Evolutionary conservation across 352 stramenopile genomes (phyloP), one percentile per base, ranked within the genome.

Genomic region (Pythium folliculosum): DNA sequence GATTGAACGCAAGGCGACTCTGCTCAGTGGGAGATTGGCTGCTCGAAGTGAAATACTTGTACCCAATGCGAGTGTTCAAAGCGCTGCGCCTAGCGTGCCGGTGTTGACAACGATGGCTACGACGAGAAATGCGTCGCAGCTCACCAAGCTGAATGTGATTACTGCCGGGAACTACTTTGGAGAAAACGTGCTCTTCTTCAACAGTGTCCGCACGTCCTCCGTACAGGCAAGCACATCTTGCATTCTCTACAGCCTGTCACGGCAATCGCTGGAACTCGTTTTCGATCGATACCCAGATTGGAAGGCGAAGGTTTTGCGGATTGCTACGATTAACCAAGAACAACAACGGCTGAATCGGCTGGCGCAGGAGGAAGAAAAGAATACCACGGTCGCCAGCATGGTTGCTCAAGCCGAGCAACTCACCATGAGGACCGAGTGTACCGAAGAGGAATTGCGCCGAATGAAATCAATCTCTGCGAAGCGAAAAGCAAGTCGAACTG

Each of bases 271-370:
- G 2, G 81, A 93, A 48, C 70, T 84, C 8, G 81, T 91, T 0
- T 93, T 93, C 61, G 76, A 88, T 44, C 72, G 78, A 5, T 90
- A 91, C 40, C 85, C 81, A 1, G 70, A 82, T 6, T 91, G 84
- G 84, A 93, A 93, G 45, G 60, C 76, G 14, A 90, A 86, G 63
- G 84, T 91, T 3, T 58, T 90, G 27, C 81, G 79, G 0, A 86
- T 91, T 40, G 79, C 84, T 37, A 84, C 75, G 7, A 58, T 90
- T 19, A 72, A 91, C 21, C 71, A 85, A 44, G 75, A 90, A 49
- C 75, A 89, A 35, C 57, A 81, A 21, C 75, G 81, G 0, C 57
- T 90, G 1, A 81, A 76, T 17, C 74, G 80, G 14, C 68, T 88
- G 5, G 48, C 48, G 16, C 25, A 21, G 4, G 48, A 54, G 12